phyloP scores from a whole-genome alignment of 371 early-diverging fungal species.

The Chytridium lagenaria region DNA sequence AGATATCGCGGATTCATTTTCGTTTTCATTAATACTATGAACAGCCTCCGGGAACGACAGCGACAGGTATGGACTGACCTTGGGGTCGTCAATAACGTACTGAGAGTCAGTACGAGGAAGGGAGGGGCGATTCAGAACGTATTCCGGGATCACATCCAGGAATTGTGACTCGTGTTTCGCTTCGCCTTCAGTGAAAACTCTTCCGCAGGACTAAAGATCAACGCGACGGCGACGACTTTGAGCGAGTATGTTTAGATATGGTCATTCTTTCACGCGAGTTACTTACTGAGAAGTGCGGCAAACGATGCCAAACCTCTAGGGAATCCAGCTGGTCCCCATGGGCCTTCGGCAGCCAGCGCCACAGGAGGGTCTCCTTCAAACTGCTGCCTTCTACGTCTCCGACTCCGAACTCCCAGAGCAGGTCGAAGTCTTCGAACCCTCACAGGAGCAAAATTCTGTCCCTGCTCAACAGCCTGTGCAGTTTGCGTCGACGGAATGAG shows the following conservation, averaged over 20 bases:
- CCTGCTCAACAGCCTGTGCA: background rate
- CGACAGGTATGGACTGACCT: conserved; percentile 11
- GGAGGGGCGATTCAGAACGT: conserved; percentile 5
- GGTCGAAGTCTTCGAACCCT: background rate
- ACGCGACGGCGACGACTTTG: background rate
- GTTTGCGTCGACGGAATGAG: conserved; percentile 10
- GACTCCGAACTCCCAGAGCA: background rate
- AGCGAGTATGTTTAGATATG: too few relatives aligned
- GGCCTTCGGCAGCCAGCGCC: conserved; percentile 9
- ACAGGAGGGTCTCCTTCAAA: background rate
- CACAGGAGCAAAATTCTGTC: conserved; percentile 6
- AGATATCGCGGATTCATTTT: background rate
- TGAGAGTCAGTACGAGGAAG: conserved; percentile 12
- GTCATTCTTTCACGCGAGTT: too few relatives aligned
- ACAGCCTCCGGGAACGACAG: conserved; percentile 5
- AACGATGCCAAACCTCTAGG: background rate
- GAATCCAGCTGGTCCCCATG: conserved; percentile 14
- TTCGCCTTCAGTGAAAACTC: background rate
- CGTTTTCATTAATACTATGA: background rate
- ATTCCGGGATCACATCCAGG: background rate
- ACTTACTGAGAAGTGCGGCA: conserved; percentile 7
- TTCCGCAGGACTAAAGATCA: background rate
- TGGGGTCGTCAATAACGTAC: conserved; percentile 18
- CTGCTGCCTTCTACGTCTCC: background rate
- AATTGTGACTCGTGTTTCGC: background rate